Evolutionary conservation across 805 yeast species (phyloP).

Genomic region (Cephaloascus fragrans): DNA sequence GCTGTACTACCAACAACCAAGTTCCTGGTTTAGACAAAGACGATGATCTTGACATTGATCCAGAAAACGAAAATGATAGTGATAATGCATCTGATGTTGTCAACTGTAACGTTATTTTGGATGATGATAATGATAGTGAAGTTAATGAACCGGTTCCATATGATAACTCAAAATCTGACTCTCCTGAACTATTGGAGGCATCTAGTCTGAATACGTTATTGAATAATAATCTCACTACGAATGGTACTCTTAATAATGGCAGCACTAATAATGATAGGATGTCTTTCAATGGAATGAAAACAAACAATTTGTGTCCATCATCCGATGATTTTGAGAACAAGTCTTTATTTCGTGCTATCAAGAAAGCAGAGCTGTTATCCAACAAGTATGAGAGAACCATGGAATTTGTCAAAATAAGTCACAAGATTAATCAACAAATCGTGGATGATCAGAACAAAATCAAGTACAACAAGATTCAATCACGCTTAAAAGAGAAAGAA

Average conservation of each 20-base stretch:
- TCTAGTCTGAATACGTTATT: neutral
- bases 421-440: conserved; percentile 4
- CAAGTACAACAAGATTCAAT: conserved; percentile 9
- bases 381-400: neutral
- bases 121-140: neutral
- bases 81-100: conserved; percentile 13
- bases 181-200: neutral
- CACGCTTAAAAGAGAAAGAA: conserved; percentile 2
- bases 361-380: neutral
- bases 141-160: neutral
- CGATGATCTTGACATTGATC: conserved; percentile 14
- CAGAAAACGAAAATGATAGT: conserved; percentile 14
- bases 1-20: conserved; percentile 11
- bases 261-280: neutral
- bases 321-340: conserved; percentile 1
- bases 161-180: neutral
- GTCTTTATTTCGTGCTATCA: conserved; percentile 1
- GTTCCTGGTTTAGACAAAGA: conserved; percentile 4
- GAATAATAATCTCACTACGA: no score
- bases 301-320: neutral
- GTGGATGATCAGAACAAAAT: conserved; percentile 11
- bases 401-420: neutral
- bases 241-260: no score
- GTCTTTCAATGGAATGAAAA: neutral
- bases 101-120: conserved; percentile 3